Percentiles rank a stretch among this genome's conserved stretches.
Conservation (phyloP, 2,329 filamentous ascomycete species). For the Hymenoscyphus salicellus region DNA sequence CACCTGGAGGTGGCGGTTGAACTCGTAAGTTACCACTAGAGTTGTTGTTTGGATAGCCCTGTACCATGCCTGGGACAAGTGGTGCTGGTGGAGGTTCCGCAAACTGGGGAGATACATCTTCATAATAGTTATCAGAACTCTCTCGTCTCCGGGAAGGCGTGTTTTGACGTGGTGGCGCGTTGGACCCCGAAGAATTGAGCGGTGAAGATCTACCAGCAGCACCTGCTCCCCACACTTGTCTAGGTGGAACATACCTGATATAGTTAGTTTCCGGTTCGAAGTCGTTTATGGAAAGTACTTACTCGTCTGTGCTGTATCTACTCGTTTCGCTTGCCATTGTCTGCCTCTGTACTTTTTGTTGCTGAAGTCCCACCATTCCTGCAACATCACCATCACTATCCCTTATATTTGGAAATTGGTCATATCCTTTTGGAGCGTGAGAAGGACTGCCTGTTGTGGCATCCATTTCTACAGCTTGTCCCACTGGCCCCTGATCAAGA, state of each 20-base stretch:
- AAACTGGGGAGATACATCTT: conserved; percentile 90
- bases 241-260: conserved; percentile 50
- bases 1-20: conserved; percentile 13
- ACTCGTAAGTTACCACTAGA: conserved; percentile 26
- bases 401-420: conserved; percentile 47
- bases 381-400: conserved; percentile 70
- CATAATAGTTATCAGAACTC: conserved; percentile 65
- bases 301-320: conserved; percentile 72
- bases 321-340: conserved; percentile 64
- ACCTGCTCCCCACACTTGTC: conserved; percentile 55
- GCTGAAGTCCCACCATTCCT: conserved; percentile 63
- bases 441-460: conserved; percentile 56
- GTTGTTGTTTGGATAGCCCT: conserved; percentile 24
- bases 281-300: conserved; percentile 41
- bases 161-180: conserved; percentile 39
- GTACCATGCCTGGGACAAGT: conserved; percentile 34
- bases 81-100: conserved; percentile 45
- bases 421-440: conserved; percentile 42
- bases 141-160: conserved; percentile 34
- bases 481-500: conserved; percentile 43
- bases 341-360: conserved; percentile 40
- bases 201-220: conserved; percentile 46
- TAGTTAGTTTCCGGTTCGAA: conserved; percentile 22
- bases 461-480: conserved; percentile 79
- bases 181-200: conserved; percentile 35